A percentile compares a stretch with the other conserved stretches of the same genome.
phyloP scores from a whole-genome alignment of 768 basidiomycete genomes.

The Rhizopogon rudus region DNA sequence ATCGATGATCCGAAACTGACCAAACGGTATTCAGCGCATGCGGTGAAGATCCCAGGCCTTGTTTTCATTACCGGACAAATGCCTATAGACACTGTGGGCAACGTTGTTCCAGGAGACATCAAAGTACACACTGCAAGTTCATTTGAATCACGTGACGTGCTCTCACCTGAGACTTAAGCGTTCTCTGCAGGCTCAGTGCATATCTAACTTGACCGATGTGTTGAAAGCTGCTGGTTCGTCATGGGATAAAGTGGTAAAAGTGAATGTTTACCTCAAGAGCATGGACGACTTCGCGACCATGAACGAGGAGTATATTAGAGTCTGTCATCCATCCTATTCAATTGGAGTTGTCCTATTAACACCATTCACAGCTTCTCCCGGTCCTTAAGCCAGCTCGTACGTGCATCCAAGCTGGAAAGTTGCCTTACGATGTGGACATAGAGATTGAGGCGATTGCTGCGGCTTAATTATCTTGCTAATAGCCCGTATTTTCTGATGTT shows the following conservation, averaged over 20 bases:
- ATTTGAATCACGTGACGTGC: background rate
- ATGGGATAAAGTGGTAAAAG: slow-evolving; percentile 52
- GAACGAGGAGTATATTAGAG: slow-evolving; percentile 56
- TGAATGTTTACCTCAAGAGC: slow-evolving; percentile 57
- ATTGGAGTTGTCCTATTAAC: background rate
- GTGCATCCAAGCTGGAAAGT: slow-evolving; percentile 66
- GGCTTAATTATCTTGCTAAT: slow-evolving; percentile 2
- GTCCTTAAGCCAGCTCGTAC: slow-evolving; percentile 66
- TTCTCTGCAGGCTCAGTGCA: slow-evolving; percentile 45
- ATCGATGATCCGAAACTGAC: background rate
- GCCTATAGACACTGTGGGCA: slow-evolving; percentile 43
- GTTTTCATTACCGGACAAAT: slow-evolving; percentile 60
- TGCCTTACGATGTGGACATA: slow-evolving; percentile 66
- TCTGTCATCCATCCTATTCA: slow-evolving; percentile 15
- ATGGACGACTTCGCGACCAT: slow-evolving; percentile 53
- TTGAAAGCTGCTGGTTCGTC: slow-evolving; percentile 50
- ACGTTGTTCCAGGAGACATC: slow-evolving; percentile 48
- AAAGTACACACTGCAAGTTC: slow-evolving; percentile 50
- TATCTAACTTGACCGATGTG: slow-evolving; percentile 49
- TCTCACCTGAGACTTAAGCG: background rate
- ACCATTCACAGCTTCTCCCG: slow-evolving; percentile 34
- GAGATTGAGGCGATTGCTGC: slow-evolving; percentile 69
- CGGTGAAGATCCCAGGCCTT: slow-evolving; percentile 51
- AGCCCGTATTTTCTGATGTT: background rate
- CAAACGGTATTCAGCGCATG: slow-evolving; percentile 38